Evolutionary conservation across 352 stramenopile species (phyloP), one percentile per base, ranked within the genome.

Genomic region (Pythium apleroticum): DNA sequence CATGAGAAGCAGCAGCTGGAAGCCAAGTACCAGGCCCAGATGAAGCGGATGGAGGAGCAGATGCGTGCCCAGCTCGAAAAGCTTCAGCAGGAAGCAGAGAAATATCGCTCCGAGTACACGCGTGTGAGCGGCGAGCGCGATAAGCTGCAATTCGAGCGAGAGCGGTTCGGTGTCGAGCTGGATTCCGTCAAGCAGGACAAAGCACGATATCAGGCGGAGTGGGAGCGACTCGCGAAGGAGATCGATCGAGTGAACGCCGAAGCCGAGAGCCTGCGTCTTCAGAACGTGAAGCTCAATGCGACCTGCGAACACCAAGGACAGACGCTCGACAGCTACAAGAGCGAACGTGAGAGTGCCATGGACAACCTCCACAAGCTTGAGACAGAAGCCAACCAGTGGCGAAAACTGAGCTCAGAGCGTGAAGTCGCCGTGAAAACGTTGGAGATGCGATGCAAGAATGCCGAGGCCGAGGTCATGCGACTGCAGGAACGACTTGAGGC

Each of bases 31-130:
- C 73, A 88, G 65, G 52, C 57, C 12, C 82, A 87, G 54, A 46
- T 81, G 15, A 84, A 86, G 66, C 57, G 68, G 6, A 86, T 89
- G 74, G 81, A 90, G n/a, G 77, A 85, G 27, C 74, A 88, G 52
- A 73, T 89, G 65, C 70, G 83, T 25, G 50, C 66, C 14, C 73
- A 86, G 48, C 65, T 88, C 48, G 64, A 87, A 31, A 72, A 82
- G 63, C 50, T 88, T 11, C 70, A 81, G 22, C 64, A 76, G 10
- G 78, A 91, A 50, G 78, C 72, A 39, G 78, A 88, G 22, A 89
- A 77, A 60, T 85, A 86, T 19, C 78, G 78, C 1, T 57, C 63
- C 0, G 80, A 91, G 53, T 74, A 78, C 49, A 79, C 74, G 45
- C 70, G 75, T 15, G 58, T 86, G 20, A 66, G 76, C 53, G 73